Conservation (phyloP, 106 monocot genomes). For the Hemerocallis citrina region DNA sequence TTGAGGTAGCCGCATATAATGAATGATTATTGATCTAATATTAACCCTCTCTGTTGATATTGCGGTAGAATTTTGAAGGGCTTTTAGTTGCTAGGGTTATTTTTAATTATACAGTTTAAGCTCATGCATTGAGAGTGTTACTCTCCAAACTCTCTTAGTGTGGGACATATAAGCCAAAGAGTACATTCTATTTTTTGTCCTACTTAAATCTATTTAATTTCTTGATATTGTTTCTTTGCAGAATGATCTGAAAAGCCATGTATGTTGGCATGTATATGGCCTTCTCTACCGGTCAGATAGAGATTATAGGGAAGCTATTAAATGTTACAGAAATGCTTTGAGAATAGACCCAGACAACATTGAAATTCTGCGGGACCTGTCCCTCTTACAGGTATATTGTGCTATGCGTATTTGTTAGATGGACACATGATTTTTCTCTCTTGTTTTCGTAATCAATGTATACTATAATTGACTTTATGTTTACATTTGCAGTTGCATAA, state of each 20-base stretch:
- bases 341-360: conserved; percentile 81
- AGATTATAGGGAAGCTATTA: conserved; percentile 85
- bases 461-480: neutral
- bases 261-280: conserved; percentile 90
- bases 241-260: conserved; percentile 93
- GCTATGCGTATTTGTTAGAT: neutral
- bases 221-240: conserved; percentile 17
- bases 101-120: neutral
- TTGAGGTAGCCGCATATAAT: neutral
- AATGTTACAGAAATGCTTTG: conserved; percentile 84
- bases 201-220: neutral
- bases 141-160: neutral
- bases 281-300: conserved; percentile 85
- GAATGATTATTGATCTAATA: neutral
- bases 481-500: neutral
- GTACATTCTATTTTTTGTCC: too few species aligned
- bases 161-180: too few species aligned
- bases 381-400: conserved; percentile 62
- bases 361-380: conserved; percentile 76
- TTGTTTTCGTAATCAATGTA: neutral
- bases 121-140: neutral
- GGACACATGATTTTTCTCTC: too few species aligned
- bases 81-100: neutral
- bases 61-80: neutral
- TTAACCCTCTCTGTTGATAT: neutral